Evolutionary conservation across 257 asterid species (phyloP).

Genomic region (Fraxinus cuspidata): DNA sequence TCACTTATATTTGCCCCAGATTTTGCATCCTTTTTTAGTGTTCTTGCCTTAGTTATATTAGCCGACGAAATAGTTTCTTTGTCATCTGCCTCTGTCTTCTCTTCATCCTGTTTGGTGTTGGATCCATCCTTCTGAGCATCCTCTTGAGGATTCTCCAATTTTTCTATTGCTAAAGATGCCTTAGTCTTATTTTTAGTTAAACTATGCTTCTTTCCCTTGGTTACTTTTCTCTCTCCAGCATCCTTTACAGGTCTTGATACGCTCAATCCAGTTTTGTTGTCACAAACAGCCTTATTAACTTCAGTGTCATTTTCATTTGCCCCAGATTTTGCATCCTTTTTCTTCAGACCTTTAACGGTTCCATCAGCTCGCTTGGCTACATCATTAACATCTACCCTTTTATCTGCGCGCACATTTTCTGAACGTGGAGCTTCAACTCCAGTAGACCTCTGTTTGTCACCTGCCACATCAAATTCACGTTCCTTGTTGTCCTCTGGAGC

Average conservation of each 20-base stretch:
- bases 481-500: slow-evolving; percentile 40
- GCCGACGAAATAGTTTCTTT: slow-evolving; percentile 26
- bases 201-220: slow-evolving; percentile 45
- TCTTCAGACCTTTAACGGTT: slow-evolving; percentile 5
- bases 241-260: slow-evolving; percentile 32
- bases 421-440: slow-evolving; percentile 32
- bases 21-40: neutral
- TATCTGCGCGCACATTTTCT: slow-evolving; percentile 22
- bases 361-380: slow-evolving; percentile 29
- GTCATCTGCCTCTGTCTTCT: slow-evolving; percentile 33
- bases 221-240: slow-evolving; percentile 32
- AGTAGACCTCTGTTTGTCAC: slow-evolving; percentile 21
- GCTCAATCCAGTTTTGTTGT: slow-evolving; percentile 30
- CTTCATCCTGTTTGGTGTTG: slow-evolving; percentile 28
- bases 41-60: slow-evolving; percentile 30
- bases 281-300: slow-evolving; percentile 32
- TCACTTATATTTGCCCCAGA: slow-evolving; percentile 26
- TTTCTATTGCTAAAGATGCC: slow-evolving; percentile 14
- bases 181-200: slow-evolving; percentile 37
- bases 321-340: slow-evolving; percentile 29
- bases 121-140: slow-evolving; percentile 16
- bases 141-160: slow-evolving; percentile 28
- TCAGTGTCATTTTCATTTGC: slow-evolving; percentile 25
- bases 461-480: slow-evolving; percentile 24
- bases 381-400: slow-evolving; percentile 20